A percentile compares a stretch with the other conserved stretches of the same genome.
Evolutionary conservation across 805 yeast genomes (phyloP).

Genomic region (Monosporozyma siamensis): DNA sequence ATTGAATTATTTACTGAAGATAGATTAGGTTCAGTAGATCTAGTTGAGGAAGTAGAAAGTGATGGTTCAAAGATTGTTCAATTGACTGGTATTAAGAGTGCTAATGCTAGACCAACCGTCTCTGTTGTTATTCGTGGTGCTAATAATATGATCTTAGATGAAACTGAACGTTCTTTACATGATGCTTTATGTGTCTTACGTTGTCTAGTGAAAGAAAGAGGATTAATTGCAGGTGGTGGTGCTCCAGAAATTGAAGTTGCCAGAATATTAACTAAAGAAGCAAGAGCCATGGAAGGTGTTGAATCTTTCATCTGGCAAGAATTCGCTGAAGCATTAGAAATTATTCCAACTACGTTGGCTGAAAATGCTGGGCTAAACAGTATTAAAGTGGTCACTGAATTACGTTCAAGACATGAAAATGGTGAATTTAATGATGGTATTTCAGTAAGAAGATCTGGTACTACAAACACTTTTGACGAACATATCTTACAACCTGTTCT

Average conservation of each 20-base stretch:
- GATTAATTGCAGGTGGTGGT: conserved; percentile 96
- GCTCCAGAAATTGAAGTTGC: conserved; percentile 94
- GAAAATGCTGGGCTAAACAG: conserved; percentile 93
- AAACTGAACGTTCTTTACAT: conserved; percentile 93
- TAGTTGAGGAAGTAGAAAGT: conserved; percentile 83
- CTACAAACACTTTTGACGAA: conserved; percentile 84
- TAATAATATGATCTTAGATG: conserved; percentile 80
- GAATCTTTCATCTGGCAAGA: conserved; percentile 88
- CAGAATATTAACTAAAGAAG: conserved; percentile 59
- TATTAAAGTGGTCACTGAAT: conserved; percentile 82
- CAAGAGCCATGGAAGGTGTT: conserved; percentile 67
- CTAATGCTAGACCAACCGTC: conserved; percentile 45
- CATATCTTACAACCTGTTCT: conserved; percentile 94
- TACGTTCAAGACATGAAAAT: conserved; percentile 80
- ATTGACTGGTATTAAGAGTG: conserved; percentile 65
- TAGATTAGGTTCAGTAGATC: conserved; percentile 83
- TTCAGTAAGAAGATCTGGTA: conserved; percentile 86
- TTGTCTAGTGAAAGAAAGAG: conserved; percentile 80
- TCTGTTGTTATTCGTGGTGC: conserved; percentile 94
- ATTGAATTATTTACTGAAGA: conserved; percentile 88
- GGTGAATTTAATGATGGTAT: conserved; percentile 95
- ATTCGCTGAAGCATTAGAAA: conserved; percentile 84
- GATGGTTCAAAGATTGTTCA: conserved; percentile 85
- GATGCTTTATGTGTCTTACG: conserved; percentile 94
- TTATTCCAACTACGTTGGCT: conserved; percentile 87